A percentile compares a stretch with the other conserved stretches of the same genome.
These are phyloP conservation scores for Trichophyton benhamiae DNA, from an alignment of 2,329 filamentous ascomycete genomes.

Conservation along the genomic window DNA sequence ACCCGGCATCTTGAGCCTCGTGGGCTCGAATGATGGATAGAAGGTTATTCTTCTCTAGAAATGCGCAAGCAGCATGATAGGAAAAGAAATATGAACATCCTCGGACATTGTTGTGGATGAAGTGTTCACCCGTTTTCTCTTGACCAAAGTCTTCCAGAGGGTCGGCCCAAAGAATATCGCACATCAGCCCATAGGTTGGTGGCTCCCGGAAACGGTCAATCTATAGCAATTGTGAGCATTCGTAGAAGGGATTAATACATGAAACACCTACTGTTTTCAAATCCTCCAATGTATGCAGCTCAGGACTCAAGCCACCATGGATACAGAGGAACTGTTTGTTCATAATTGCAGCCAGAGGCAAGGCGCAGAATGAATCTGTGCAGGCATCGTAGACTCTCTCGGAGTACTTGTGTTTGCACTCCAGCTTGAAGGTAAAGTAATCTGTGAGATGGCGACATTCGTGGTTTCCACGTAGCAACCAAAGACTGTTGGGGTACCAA, in stretches of 20 bases:
- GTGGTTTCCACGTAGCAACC: constrained; percentile 94
- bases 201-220: constrained; percentile 97
- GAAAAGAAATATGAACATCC: constrained; percentile 99
- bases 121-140: constrained; percentile 96
- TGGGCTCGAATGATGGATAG: constrained; percentile 94
- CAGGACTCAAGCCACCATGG: constrained; percentile 88
- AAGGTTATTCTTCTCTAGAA: constrained; percentile 97
- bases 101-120: constrained; percentile 94
- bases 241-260: background rate
- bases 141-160: constrained; percentile 96
- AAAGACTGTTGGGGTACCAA: constrained; percentile 94
- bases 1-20: constrained; percentile 95
- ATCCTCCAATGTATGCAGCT: constrained; percentile 90
- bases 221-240: constrained; percentile 32
- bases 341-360: constrained; percentile 93
- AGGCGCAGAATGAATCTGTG: constrained; percentile 92
- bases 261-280: constrained; percentile 59
- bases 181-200: constrained; percentile 95
- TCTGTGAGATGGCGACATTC: constrained; percentile 98
- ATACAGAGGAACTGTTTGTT: constrained; percentile 99
- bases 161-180: constrained; percentile 97
- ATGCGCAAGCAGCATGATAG: constrained; percentile 90
- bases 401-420: constrained; percentile 99
- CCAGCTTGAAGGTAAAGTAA: constrained; percentile 99
- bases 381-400: constrained; percentile 93